phyloP scores from a whole-genome alignment of 1,284 basidiomycete genomes.

The Moesziomyces aphidis region DNA sequence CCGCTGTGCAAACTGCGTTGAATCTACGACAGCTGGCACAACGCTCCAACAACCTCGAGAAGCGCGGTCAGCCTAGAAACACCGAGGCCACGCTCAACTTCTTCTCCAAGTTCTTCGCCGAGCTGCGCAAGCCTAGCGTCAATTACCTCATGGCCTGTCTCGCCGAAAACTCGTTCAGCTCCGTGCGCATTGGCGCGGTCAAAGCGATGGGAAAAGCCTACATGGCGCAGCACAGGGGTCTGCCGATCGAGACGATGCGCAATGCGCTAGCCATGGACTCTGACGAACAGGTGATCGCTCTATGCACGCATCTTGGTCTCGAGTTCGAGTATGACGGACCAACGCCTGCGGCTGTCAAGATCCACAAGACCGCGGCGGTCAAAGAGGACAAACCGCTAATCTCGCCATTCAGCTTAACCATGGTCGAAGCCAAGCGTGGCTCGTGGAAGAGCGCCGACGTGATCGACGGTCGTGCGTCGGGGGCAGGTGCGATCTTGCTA shows the following conservation, averaged over 20 bases:
- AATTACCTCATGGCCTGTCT: slow-evolving; percentile 72
- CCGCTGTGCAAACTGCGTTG: slow-evolving; percentile 83
- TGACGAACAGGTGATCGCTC: slow-evolving; percentile 54
- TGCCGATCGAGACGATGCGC: slow-evolving; percentile 49
- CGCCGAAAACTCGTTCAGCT: slow-evolving; percentile 71
- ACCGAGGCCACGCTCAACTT: slow-evolving; percentile 72
- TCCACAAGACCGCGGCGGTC: slow-evolving; percentile 69
- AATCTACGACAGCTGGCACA: slow-evolving; percentile 84
- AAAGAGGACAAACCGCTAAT: slow-evolving; percentile 70
- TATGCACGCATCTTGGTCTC: slow-evolving; percentile 66
- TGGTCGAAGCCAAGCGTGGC: slow-evolving; percentile 80
- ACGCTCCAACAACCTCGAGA: slow-evolving; percentile 75
- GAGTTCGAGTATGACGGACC: slow-evolving; percentile 60
- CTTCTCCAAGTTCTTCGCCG: slow-evolving; percentile 74
- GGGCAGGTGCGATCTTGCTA: slow-evolving; percentile 17
- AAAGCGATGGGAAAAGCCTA: slow-evolving; percentile 71
- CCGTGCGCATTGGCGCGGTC: slow-evolving; percentile 71
- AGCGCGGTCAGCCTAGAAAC: slow-evolving; percentile 69
- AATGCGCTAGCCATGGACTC: slow-evolving; percentile 52
- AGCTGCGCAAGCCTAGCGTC: slow-evolving; percentile 68
- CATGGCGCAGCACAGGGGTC: slow-evolving; percentile 66
- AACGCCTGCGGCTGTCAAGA: slow-evolving; percentile 14
- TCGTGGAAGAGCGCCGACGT: slow-evolving; percentile 76
- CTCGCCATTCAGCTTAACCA: slow-evolving; percentile 71
- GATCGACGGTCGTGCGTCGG: slow-evolving; percentile 75